phyloP scores from a whole-genome alignment of 2,329 filamentous ascomycete genomes.

The Chalaropsis thielavioides region DNA sequence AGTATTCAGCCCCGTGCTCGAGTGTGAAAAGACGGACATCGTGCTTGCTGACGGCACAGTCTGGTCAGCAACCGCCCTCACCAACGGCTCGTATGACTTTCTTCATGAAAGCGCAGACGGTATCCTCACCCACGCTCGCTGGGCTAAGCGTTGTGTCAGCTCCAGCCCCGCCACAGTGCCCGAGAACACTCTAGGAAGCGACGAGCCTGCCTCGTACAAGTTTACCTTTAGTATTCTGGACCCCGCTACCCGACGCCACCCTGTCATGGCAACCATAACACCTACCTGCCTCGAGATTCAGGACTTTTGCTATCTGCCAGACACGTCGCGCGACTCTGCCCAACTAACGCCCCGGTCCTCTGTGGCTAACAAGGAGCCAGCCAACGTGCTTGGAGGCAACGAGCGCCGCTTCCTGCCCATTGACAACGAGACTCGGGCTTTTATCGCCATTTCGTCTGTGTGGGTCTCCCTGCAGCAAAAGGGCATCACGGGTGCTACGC shows the following conservation, averaged over 20 bases:
- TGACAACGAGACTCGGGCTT: constrained; percentile 19
- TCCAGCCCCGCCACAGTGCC: constrained; percentile 22
- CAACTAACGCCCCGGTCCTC: constrained; percentile 3
- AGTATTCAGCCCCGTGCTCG: constrained; percentile 43
- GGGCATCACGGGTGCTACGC: constrained; percentile 15
- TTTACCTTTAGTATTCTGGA: constrained; percentile 70
- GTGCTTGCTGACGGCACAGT: constrained; percentile 48
- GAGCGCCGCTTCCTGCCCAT: constrained; percentile 19
- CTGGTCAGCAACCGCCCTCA: constrained; percentile 40
- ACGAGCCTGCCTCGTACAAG: constrained; percentile 27
- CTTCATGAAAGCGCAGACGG: constrained; percentile 26
- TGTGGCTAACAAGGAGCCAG: not conserved
- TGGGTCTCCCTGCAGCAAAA: constrained; percentile 21
- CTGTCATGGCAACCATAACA: constrained; percentile 56
- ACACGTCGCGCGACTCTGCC: constrained; percentile 1
- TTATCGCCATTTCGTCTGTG: constrained; percentile 21
- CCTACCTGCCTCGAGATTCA: constrained; percentile 51
- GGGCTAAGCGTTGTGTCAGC: constrained; percentile 11
- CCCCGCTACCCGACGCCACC: constrained; percentile 52
- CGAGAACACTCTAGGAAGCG: constrained; percentile 21
- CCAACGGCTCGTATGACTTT: constrained; percentile 52
- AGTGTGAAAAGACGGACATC: constrained; percentile 47
- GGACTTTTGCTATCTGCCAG: constrained; percentile 28
- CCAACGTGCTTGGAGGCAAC: constrained; percentile 1
- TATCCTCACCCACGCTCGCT: constrained; percentile 9